Base-by-base conservation (phyloP, 352 stramenopile genomes). In the Pythium chondricola region DNA sequence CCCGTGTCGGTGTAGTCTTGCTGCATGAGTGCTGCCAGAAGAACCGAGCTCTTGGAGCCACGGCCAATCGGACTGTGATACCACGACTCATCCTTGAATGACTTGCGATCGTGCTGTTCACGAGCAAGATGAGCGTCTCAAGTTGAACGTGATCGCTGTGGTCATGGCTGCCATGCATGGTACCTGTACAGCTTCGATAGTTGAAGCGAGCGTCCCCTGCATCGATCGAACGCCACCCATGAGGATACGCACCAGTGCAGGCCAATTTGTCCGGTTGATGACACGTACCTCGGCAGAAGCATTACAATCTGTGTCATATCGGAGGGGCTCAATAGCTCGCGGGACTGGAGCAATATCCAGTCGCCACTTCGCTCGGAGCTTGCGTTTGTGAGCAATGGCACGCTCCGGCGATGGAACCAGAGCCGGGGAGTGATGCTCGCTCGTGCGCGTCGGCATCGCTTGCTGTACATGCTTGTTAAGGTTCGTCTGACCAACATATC, bases 11-110 rank as follows among this genome's bases (percentile, higher is more conserved):
- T 39, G 21, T 50, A 40, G 54, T 86, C 71, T 4, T 62, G 60
- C 22, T 65, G 54, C 44, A 70, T 74, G 22, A 83, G 42, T 24
- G 69, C 60, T 4, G 65, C 49, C 2, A 78, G 56, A 39, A 86
- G 16, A 5, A 83, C 71, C 1, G 74, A 71, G 6, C 60, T 57
- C 31, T 61, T 74, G 26, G 71, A 86, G 9, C 74, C 74, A 18
- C 43, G 46, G 2, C 67, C 71, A 17, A 82, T 58, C 4, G 67
- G 67, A 41, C 71, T 85, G 4, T 41, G 56, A 42, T 82, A 83
- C 71, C 71, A 86, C 5, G 63, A 37, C 14, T 83, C 69, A 38
- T 77, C 55, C 48, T 83, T 86, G 61, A 78, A 86, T 21, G 69
- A 69, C 57, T 86, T 86, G 39, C 50, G 44, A 6, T 53, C 48